Base-by-base conservation (phyloP, 106 monocot genomes). In the Allium fistulosum region DNA sequence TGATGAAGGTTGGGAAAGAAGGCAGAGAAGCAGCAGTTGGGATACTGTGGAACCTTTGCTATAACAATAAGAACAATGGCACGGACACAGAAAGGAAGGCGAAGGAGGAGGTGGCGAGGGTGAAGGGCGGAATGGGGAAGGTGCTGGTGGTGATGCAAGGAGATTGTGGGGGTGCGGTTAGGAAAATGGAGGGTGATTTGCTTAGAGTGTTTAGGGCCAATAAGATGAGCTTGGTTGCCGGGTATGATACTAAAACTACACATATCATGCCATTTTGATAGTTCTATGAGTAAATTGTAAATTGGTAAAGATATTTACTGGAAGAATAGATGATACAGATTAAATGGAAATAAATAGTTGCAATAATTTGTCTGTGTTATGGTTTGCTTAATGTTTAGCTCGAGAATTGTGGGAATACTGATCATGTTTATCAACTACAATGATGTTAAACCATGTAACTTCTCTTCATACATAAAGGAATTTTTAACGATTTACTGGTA, bases 31-130 rank as follows among this genome's bases (percentile, higher is more conserved):
- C 81, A 15, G 85, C 88, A 49, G 88, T 81, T 64, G 78, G 67
- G 51, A 77, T 82, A 26, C 84, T 96, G 57, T 96, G 95, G 95
- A 73, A 73, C 47, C 81, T 96, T 4, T 91, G 95, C 57, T 69
- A 46, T 16, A 49, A 49, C 8, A 37, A 37, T 37, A 37, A 37
- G 37, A 37, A 37, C 37, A 37, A 37, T 37, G 37, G 37, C 37
- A 9, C 4, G 2, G 18, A 49, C 6, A 49, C 11, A 7, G 48
- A 60, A 14, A 27, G 22, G 70, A 70, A n/a, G 8, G 58, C 48
- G 7, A 59, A 49, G 70, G 70, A 70, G 59, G 59, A 12, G 46
- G 59, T 60, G 46, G 70, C 48, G 0, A 26, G 18, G 48, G 46
- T 45, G 2, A 49, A 10, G 1, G 47, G 69, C 12, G 61, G 61